Base-by-base conservation (phyloP, 805 yeast species). In the Saturnispora sekii region DNA sequence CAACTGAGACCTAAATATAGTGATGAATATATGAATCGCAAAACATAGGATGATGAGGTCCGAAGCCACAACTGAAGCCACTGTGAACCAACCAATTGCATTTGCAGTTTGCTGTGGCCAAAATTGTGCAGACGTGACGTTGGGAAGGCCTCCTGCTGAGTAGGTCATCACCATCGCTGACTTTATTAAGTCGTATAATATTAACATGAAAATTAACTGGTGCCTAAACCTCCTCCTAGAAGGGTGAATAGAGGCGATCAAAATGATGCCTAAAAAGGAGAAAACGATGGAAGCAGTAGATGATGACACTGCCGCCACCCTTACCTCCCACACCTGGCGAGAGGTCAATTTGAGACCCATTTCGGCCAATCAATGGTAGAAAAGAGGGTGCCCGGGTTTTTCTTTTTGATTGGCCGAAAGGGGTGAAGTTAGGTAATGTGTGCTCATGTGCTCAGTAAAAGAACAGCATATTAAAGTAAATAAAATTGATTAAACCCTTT, bases 41-140 rank as follows among this genome's bases (percentile, higher is more conserved):
- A 88, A 83, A 32, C 81, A 72, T 30, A 86, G 65, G 43, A 87
- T 88, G 14, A 93, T 88, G 32, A 86, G 57, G 62, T 88, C 97
- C 1, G 89, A 87, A 16, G 95, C 95, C 61, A 85, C 94, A 11
- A 84, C 81, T 17, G 86, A 72, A 34, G 79, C 70, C 3, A 89
- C 84, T 1, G 95, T 83, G 61, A 85, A 79, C 68, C 84, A 87
- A 2, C 95, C 96, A 32, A 82, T 72, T 4, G 77, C 74, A 55
- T 79, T 76, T 53, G 81, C 76, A 3, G 35, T 18, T 12, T 15
- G 10, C 14, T 43, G 40, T 56, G 82, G 76, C 29, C 59, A 61
- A 2, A 26, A 29, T 38, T 53, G 53, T 2, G 36, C 10, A 1
- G 51, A 34, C 8, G 29, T 11, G 32, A 50, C 40, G 2, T 10